Evolutionary conservation across 1,139 yeast genomes (phyloP).

Genomic region (Hansenula lynferdii): DNA sequence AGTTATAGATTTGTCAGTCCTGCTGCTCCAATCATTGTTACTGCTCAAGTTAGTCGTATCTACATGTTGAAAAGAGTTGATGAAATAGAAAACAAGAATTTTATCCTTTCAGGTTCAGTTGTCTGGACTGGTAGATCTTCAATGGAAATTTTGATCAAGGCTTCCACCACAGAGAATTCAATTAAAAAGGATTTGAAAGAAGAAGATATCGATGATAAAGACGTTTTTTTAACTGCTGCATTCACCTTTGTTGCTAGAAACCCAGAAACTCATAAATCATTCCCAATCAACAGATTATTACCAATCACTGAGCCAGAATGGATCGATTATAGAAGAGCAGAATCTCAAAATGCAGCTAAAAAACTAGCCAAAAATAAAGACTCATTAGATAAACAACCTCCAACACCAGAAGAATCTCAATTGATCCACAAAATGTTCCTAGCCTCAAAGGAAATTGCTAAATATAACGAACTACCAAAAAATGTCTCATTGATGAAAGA

Average conservation of each 20-base stretch:
- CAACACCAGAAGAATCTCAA: slow-evolving; percentile 65
- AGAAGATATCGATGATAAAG: slow-evolving; percentile 38
- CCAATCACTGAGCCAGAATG: slow-evolving; percentile 74
- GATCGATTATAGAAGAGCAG: slow-evolving; percentile 83
- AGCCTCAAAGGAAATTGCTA: slow-evolving; percentile 43
- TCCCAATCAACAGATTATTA: slow-evolving; percentile 74
- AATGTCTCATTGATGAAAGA: slow-evolving; percentile 64
- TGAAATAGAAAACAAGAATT: slow-evolving; percentile 68
- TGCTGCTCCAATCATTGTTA: slow-evolving; percentile 88
- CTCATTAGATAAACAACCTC: slow-evolving; percentile 55
- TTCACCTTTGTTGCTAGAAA: slow-evolving; percentile 95
- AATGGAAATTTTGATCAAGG: slow-evolving; percentile 91
- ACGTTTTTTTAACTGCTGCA: slow-evolving; percentile 74
- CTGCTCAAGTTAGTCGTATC: slow-evolving; percentile 91
- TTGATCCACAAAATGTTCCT: slow-evolving; percentile 78
- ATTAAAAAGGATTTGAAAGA: slow-evolving; percentile 37
- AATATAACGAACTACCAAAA: slow-evolving; percentile 31
- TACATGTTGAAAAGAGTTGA: slow-evolving; percentile 84
- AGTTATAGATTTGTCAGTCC: slow-evolving; percentile 87
- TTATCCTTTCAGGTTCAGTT: slow-evolving; percentile 80
- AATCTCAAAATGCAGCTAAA: slow-evolving; percentile 81
- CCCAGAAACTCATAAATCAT: slow-evolving; percentile 82
- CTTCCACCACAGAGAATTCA: slow-evolving; percentile 63
- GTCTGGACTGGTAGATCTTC: slow-evolving; percentile 94
- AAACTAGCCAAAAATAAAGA: slow-evolving; percentile 67